Base-by-base conservation (phyloP, 2,329 filamentous ascomycete genomes). In the Aureobasidium zeae region DNA sequence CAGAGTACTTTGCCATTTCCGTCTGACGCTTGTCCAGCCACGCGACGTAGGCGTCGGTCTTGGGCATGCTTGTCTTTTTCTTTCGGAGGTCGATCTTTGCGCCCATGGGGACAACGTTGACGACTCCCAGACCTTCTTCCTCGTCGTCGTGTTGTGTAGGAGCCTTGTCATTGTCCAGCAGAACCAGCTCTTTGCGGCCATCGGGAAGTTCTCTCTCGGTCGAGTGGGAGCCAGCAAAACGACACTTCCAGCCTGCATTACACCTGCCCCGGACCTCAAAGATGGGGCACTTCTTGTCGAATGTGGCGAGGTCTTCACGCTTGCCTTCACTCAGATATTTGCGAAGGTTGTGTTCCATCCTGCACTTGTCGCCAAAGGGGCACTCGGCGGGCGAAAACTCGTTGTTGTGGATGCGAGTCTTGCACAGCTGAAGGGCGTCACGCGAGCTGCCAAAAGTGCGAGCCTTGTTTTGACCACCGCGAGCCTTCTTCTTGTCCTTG, bases 241-340 rank as follows among this genome's bases (percentile, higher is more conserved):
- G 82, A 61, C 91, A 98, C 61, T 89, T 94, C 88, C 89, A 98
- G 5, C 91, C 91, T 11, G 82, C 77, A 36, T 76, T 73, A 55
- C 91, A 98, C 49, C 72, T 77, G 10, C 88, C 88, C 51, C 81
- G 76, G 12, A 71, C 69, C 52, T 85, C 80, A 62, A 79, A 95
- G 7, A 94, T 74, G 1, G 88, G 89, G 57, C 91, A 98, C 49
- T 81, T 71, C 5, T 85, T 83, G 30, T 71, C 73, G 55, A 94
- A 82, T 0, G 83, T 86, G 4, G 74, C 73, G 28, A 95, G 70
- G 57, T 96, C 86, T 48, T 77, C 77, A 32, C 86, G 78, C 52
- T 89, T 88, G 49, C 87, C 83, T 45, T 91, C 78, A 22, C 74
- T 76, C 36, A 98, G 68, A 58, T 98, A 98, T 58, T 79, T 81